Conservation (phyloP, 768 basidiomycete genomes). For the Boletus huronensis region DNA sequence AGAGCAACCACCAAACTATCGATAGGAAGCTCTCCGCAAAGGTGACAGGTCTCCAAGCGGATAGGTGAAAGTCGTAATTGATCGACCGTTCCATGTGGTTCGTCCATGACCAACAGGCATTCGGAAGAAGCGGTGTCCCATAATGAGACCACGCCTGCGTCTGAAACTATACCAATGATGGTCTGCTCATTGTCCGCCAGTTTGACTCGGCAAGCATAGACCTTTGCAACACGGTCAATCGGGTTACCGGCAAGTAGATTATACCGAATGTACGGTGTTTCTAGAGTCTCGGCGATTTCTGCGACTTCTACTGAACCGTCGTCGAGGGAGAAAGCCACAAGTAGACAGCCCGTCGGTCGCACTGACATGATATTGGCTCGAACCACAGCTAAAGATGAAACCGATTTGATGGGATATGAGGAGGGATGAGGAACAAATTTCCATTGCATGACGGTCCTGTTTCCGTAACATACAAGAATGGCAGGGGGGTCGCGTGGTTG, state of each 20-base stretch:
- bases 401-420: slow-evolving; percentile 41
- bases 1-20: slow-evolving; percentile 66
- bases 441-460: slow-evolving; percentile 56
- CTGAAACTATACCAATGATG: slow-evolving; percentile 60
- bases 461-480: slow-evolving; percentile 55
- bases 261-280: slow-evolving; percentile 43
- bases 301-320: slow-evolving; percentile 66
- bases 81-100: slow-evolving; percentile 54
- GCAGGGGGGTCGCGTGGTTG: slow-evolving; percentile 14
- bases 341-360: slow-evolving; percentile 41
- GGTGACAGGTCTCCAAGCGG: slow-evolving; percentile 53
- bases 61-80: slow-evolving; percentile 60
- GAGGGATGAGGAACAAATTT: slow-evolving; percentile 25
- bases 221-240: slow-evolving; percentile 48
- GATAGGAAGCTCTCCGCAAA: slow-evolving; percentile 64
- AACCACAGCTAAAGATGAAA: slow-evolving; percentile 41
- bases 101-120: slow-evolving; percentile 60
- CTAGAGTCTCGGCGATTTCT: slow-evolving; percentile 46
- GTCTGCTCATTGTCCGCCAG: slow-evolving; percentile 48
- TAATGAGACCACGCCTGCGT: slow-evolving; percentile 64
- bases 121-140: slow-evolving; percentile 72
- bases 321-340: slow-evolving; percentile 58
- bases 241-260: slow-evolving; percentile 58
- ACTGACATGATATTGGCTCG: slow-evolving; percentile 50
- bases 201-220: slow-evolving; percentile 51